Conservation (phyloP, 352 stramenopile species). For the Pythium apleroticum region DNA sequence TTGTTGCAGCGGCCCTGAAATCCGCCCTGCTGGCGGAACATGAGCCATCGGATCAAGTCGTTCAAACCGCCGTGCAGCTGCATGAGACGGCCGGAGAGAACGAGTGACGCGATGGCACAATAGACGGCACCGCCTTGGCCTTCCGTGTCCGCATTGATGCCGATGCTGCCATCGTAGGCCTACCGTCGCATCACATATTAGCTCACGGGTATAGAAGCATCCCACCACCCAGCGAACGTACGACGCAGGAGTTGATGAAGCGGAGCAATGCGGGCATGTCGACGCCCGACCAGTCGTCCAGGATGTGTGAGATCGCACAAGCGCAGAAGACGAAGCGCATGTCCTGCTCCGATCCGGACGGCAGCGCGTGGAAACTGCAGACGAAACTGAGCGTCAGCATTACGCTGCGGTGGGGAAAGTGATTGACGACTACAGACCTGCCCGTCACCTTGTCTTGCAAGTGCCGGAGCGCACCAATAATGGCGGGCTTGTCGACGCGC, state of each 20-base stretch:
- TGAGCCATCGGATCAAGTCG: conserved; percentile 77
- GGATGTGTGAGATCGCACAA: conserved; percentile 84
- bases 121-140: conserved; percentile 76
- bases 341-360: conserved; percentile 79
- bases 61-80: conserved; percentile 65
- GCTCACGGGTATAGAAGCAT: not conserved
- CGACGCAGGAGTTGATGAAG: conserved; percentile 82
- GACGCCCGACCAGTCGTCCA: conserved; percentile 85
- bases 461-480: conserved; percentile 57
- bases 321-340: conserved; percentile 90
- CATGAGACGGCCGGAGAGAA: conserved; percentile 64
- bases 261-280: conserved; percentile 62
- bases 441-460: conserved; percentile 78
- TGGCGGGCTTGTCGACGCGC: conserved; percentile 68
- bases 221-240: conserved; percentile 30
- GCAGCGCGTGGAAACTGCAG: conserved; percentile 66
- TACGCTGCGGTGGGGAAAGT: not conserved
- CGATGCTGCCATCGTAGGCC: conserved; percentile 84
- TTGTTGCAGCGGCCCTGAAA: conserved; percentile 93
- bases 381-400: not conserved
- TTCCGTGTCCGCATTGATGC: conserved; percentile 60
- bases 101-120: conserved; percentile 71
- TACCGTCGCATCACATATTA: conserved; percentile 29
- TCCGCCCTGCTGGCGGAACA: conserved; percentile 80
- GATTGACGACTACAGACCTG: conserved; percentile 32